Evolutionary conservation across 2,329 filamentous ascomycete genomes (phyloP).

Genomic region (Fusarium austroafricanum): DNA sequence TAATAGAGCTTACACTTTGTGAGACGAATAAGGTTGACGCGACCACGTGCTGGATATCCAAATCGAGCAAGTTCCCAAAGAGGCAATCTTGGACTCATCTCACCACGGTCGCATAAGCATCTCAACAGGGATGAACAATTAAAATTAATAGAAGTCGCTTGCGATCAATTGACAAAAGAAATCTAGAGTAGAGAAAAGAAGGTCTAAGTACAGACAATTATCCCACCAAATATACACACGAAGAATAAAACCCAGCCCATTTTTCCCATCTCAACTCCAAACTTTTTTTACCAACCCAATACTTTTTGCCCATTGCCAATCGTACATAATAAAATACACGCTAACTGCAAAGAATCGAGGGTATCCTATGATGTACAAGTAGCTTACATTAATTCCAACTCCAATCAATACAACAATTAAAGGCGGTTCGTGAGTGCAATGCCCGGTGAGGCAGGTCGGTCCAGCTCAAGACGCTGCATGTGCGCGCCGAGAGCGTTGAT

Average conservation of each 20-base stretch:
- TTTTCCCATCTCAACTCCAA: constrained; percentile 8
- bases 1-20: background rate
- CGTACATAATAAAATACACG: constrained; percentile 32
- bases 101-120: background rate
- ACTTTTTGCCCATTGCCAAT: constrained; percentile 1
- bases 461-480: constrained; percentile 47
- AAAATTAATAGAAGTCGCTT: background rate
- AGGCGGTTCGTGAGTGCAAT: constrained; percentile 46
- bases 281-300: constrained; percentile 2
- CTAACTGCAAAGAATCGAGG: constrained; percentile 26
- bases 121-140: fast-evolving
- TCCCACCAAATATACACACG: constrained; percentile 1
- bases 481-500: constrained; percentile 39
- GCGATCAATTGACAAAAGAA: constrained; percentile 14
- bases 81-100: fast-evolving
- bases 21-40: background rate
- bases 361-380: constrained; percentile 37
- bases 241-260: constrained; percentile 1
- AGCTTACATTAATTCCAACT: constrained; percentile 20
- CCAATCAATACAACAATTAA: constrained; percentile 21
- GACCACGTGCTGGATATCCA: background rate
- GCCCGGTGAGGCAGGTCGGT: constrained; percentile 45
- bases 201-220: constrained; percentile 9
- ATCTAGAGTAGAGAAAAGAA: constrained; percentile 12
- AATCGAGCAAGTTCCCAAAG: fast-evolving